Evolutionary conservation across 495 filamentous ascomycete species (phyloP), one percentile per base, ranked within the genome.

Genomic region (Penicillium desertorum): DNA sequence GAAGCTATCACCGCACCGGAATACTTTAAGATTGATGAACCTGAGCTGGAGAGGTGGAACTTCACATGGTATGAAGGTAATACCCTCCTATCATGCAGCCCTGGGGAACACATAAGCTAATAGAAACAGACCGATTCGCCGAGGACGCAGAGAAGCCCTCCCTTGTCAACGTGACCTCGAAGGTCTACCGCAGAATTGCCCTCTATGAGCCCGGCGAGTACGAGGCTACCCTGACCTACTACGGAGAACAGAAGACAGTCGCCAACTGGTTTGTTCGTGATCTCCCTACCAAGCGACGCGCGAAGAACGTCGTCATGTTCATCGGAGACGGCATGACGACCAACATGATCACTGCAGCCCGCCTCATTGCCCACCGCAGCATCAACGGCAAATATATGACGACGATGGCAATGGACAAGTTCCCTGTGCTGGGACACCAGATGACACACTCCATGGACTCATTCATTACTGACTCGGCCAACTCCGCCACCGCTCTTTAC

Each of bases 301-400:
- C 87, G 3, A 90, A 90, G 83, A 91, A 91, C 62, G 81, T 90
- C 56, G 80, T 91, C 51, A 78, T 91, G 47, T 90, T 90, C 73
- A 84, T 91, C 51, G 88, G 87, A 68, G 86, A 89, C 57, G 86
- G 88, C 51, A 91, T 91, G 88, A 89, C 87, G 4, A 89, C 86
- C 30, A 89, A 89, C 71, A 90, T 90, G 87, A 81, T 83, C 60
- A 83, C 78, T 16, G 86, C 86, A 45, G 87, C 87, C n/a, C 84
- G 88, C 34, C 73, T 90, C 49, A 84, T 91, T 41, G 88, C 79
- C 5, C 88, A 91, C 73, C 86, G 87, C 76, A 82, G 78, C 43
- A 78, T 89, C 77, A 90, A 91, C 57, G 88, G 88, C 49, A 84
- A 83, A 61, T 91, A 90, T 63, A 80, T 88, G 73, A 82, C 79